phyloP scores from a whole-genome alignment of 2,329 filamentous ascomycete genomes.

The Phialophora macrospora region DNA sequence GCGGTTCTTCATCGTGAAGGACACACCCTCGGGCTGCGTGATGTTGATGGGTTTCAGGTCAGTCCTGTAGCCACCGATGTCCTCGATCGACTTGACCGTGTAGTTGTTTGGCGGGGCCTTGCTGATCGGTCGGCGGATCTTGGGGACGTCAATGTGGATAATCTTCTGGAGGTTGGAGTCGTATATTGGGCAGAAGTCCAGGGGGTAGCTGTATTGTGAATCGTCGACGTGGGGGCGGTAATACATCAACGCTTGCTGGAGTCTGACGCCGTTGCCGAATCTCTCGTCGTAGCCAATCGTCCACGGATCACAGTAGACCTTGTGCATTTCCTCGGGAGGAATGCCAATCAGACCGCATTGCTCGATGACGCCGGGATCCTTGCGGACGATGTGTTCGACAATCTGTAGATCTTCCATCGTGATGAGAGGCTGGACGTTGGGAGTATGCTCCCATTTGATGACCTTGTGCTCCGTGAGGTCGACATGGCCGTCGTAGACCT shows the following conservation, averaged over 20 bases:
- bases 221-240: slow-evolving; percentile 85
- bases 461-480: slow-evolving; percentile 71
- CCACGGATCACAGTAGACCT: slow-evolving; percentile 96
- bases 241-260: slow-evolving; percentile 96
- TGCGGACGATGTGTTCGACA: slow-evolving; percentile 76
- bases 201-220: slow-evolving; percentile 86
- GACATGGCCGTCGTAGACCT: slow-evolving; percentile 81
- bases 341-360: slow-evolving; percentile 86
- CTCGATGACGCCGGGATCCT: slow-evolving; percentile 85
- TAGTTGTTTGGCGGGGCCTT: slow-evolving; percentile 78
- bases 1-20: slow-evolving; percentile 76
- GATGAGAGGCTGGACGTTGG: slow-evolving; percentile 83
- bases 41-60: slow-evolving; percentile 87
- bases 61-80: slow-evolving; percentile 73
- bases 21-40: slow-evolving; percentile 85
- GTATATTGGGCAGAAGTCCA: slow-evolving; percentile 93
- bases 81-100: slow-evolving; percentile 72
- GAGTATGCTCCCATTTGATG: slow-evolving; percentile 73
- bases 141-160: slow-evolving; percentile 81
- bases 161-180: slow-evolving; percentile 79
- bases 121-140: slow-evolving; percentile 74
- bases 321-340: slow-evolving; percentile 82
- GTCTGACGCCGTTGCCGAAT: slow-evolving; percentile 75
- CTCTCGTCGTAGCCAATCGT: slow-evolving; percentile 94
- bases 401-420: slow-evolving; percentile 87